Evolutionary conservation across 352 stramenopile genomes (phyloP), one percentile per base, ranked within the genome.

Genomic region (Detonula confervacea): DNA sequence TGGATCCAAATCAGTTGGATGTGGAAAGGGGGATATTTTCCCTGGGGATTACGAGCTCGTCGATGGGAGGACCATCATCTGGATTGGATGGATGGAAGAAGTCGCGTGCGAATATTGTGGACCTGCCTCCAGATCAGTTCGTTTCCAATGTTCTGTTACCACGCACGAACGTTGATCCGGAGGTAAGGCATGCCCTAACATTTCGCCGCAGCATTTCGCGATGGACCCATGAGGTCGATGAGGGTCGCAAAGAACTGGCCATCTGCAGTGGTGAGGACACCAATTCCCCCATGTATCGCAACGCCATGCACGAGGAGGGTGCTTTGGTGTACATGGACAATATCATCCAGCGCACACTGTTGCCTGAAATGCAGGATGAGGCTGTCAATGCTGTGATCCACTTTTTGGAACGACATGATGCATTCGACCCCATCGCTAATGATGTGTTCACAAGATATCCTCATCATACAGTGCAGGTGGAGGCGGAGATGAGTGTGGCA

Each of bases 351-450:
- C 83, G 84, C 47, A 79, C 87, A 20, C 63, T 94, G 2, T 52
- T 94, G 12, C 89, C 89, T 6, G 77, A 90, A 42, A 81, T 94
- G 67, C 89, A 94, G 85, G 78, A 91, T 57, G 85, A 92, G 68
- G 85, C 87, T 4, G 83, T 92, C 14, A 87, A 92, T 79, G 86
- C 86, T 29, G 90, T 88, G 0, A 87, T 91, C 33, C 63, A 82
- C 27, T 87, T 87, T 30, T 73, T 94, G 46, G 89, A 94, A 80
- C 60, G 80, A 33, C 73, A 59, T 20, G 87, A 92, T 83, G 89
- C 89, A 22, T 94, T 94, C 73, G 78, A 90, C 73, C 89, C 89
- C 6, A 83, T 92, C 39, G 81, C 79, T 12, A 89, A 85, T 24
- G 83, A 92, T 73, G 70, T 66, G n/a, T 81, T 81, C 16, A 62